phyloP scores from a whole-genome alignment of 1,284 basidiomycete species.

The Apiotrichum brassicae region DNA sequence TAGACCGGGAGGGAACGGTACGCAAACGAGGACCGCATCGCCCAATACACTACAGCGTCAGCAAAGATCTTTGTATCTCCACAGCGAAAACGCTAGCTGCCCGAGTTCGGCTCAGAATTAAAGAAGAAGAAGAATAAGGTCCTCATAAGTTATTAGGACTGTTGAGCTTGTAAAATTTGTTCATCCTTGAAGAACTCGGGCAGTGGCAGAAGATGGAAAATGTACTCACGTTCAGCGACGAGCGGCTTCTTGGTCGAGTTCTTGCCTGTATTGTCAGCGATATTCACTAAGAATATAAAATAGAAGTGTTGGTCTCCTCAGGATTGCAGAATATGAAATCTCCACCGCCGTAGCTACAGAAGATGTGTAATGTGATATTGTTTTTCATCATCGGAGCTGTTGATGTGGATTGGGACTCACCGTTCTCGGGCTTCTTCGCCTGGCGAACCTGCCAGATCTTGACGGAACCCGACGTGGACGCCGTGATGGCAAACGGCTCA shows the following conservation, averaged over 20 bases:
- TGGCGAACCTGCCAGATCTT: slow-evolving; percentile 48
- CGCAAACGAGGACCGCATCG: slow-evolving; percentile 60
- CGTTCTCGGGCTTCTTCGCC: slow-evolving; percentile 38
- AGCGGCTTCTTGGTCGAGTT: slow-evolving; percentile 25
- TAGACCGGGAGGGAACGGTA: slow-evolving; percentile 64
- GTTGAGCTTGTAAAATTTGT: slow-evolving; percentile 47
- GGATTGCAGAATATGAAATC: slow-evolving; percentile 48
- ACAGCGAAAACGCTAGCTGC: background rate
- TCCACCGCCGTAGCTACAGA: slow-evolving; percentile 33
- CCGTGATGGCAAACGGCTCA: slow-evolving; percentile 44
- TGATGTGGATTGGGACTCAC: slow-evolving; percentile 26
- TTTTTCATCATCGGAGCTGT: slow-evolving; percentile 37
- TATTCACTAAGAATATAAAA: background rate
- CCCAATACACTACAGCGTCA: slow-evolving; percentile 63
- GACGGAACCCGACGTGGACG: slow-evolving; percentile 44
- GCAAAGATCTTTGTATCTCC: slow-evolving; percentile 7
- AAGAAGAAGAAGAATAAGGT: slow-evolving; percentile 44
- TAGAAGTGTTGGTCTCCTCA: slow-evolving; percentile 21
- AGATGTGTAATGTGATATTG: slow-evolving; percentile 43
- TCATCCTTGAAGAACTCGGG: slow-evolving; percentile 38
- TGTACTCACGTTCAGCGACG: slow-evolving; percentile 38
- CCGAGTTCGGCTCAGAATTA: slow-evolving; percentile 39
- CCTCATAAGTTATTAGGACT: slow-evolving; percentile 44
- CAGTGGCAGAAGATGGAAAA: background rate
- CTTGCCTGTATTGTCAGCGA: slow-evolving; percentile 30